These are phyloP conservation scores for Pseudocercospora fijiensis DNA, from an alignment of 2,329 filamentous ascomycete genomes.

Conservation along the genomic window DNA sequence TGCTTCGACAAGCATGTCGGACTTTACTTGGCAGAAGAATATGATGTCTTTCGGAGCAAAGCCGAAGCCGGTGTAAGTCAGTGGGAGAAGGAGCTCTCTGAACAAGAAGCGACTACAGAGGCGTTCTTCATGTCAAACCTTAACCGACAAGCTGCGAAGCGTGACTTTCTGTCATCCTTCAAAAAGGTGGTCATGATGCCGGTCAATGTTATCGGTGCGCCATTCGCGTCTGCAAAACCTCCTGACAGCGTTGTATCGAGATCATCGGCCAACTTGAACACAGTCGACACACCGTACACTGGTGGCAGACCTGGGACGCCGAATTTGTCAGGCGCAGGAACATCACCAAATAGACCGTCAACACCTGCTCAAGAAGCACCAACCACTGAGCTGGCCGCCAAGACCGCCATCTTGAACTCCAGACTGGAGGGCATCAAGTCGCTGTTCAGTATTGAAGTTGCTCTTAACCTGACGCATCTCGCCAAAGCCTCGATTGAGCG, in stretches of 20 bases:
- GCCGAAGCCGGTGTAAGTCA: conserved; percentile 73
- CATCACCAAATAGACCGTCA: conserved; percentile 31
- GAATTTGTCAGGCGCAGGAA: conserved; percentile 28
- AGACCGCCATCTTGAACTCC: conserved; percentile 95
- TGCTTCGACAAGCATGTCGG: conserved; percentile 94
- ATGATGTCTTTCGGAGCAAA: conserved; percentile 76
- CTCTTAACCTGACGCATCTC: conserved; percentile 80
- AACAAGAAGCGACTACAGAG: conserved; percentile 86
- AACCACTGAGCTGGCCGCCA: conserved; percentile 88
- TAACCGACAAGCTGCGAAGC: conserved; percentile 91
- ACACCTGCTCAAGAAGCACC: conserved; percentile 62
- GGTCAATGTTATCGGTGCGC: conserved; percentile 70
- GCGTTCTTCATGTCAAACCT: conserved; percentile 95
- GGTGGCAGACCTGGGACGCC: conserved; percentile 33
- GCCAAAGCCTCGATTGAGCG: conserved; percentile 87
- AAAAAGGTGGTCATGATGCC: conserved; percentile 99
- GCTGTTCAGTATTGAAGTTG: conserved; percentile 94
- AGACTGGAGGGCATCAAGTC: conserved; percentile 91
- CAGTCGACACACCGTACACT: conserved; percentile 28
- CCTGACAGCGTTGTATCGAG: conserved; percentile 22
- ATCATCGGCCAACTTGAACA: conserved; percentile 29
- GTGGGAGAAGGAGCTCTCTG: conserved; percentile 90
- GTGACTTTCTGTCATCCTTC: conserved; percentile 93
- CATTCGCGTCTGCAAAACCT: conserved; percentile 51
- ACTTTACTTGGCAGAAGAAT: conserved; percentile 85